phyloP scores from a whole-genome alignment of 2,329 filamentous ascomycete species.

The Aspergillus brasiliensis region DNA sequence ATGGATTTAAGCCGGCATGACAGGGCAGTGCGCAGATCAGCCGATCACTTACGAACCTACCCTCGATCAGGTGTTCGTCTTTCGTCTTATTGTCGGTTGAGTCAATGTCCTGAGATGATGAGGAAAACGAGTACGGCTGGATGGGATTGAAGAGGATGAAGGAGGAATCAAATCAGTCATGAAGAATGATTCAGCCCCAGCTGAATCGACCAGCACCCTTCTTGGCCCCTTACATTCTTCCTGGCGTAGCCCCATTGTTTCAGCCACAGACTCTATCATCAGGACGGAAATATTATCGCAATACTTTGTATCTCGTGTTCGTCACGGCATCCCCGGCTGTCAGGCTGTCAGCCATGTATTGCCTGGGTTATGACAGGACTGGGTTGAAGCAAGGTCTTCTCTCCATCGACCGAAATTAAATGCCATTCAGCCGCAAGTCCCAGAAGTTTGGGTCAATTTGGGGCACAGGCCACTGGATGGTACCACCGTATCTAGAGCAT shows the following conservation, averaged over 20 bases:
- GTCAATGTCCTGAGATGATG: background rate
- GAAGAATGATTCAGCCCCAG: background rate
- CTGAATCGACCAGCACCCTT: background rate
- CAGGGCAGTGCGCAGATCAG: background rate
- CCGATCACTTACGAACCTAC: background rate
- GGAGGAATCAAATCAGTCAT: background rate
- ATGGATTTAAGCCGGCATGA: background rate
- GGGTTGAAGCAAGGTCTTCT: background rate
- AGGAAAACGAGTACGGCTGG: background rate
- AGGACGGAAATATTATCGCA: background rate
- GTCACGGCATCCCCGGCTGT: background rate
- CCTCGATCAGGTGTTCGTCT: background rate
- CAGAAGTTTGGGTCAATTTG: background rate
- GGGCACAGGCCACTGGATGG: conserved; percentile 8
- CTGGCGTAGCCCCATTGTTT: background rate
- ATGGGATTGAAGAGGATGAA: background rate
- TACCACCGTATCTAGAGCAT: background rate
- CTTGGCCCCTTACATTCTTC: background rate
- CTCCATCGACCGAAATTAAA: background rate
- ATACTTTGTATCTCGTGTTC: background rate
- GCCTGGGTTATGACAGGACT: background rate
- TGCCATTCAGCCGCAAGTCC: background rate
- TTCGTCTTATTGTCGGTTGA: background rate
- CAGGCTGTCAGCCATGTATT: background rate
- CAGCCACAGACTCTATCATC: background rate